phyloP scores from a whole-genome alignment of 345 rosid genomes.

The Linum usitatissimum region DNA sequence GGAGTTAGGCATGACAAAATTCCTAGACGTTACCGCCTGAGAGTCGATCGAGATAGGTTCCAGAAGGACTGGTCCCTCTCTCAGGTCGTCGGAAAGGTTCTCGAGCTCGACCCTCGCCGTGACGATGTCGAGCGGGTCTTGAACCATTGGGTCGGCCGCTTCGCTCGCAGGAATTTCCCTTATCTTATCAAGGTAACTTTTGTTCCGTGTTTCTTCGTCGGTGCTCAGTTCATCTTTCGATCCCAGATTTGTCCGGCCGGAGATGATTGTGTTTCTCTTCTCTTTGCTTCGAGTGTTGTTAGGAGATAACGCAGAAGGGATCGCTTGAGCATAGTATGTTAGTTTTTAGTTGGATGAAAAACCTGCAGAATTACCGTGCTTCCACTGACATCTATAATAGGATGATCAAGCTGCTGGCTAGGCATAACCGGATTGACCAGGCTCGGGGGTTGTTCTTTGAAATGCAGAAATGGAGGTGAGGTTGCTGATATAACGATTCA shows the following conservation, averaged over 20 bases:
- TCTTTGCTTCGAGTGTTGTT: background rate
- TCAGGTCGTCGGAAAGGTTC: slow-evolving; percentile 44
- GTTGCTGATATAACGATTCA: background rate
- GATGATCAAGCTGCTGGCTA: slow-evolving; percentile 79
- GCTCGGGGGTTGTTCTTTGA: slow-evolving; percentile 94
- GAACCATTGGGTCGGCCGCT: slow-evolving; percentile 84
- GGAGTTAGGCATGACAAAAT: slow-evolving; percentile 61
- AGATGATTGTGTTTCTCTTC: background rate
- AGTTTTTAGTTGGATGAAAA: slow-evolving; percentile 76
- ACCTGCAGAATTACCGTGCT: slow-evolving; percentile 70
- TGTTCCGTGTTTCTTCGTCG: background rate
- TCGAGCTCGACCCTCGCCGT: slow-evolving; percentile 39
- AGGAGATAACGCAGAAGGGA: slow-evolving; percentile 76
- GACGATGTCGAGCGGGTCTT: slow-evolving; percentile 48
- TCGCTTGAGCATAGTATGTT: slow-evolving; percentile 49
- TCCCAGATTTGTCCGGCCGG: background rate
- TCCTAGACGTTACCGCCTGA: slow-evolving; percentile 45
- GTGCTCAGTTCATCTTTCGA: too few relatives aligned
- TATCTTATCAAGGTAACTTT: slow-evolving; percentile 44
- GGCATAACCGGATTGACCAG: slow-evolving; percentile 63
- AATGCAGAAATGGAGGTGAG: slow-evolving; percentile 91
- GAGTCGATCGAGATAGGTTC: slow-evolving; percentile 54
- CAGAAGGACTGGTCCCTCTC: slow-evolving; percentile 86
- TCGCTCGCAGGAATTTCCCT: slow-evolving; percentile 68
- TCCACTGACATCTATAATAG: slow-evolving; percentile 73